phyloP scores from a whole-genome alignment of 495 filamentous ascomycete genomes.

The Penicillium daleae region DNA sequence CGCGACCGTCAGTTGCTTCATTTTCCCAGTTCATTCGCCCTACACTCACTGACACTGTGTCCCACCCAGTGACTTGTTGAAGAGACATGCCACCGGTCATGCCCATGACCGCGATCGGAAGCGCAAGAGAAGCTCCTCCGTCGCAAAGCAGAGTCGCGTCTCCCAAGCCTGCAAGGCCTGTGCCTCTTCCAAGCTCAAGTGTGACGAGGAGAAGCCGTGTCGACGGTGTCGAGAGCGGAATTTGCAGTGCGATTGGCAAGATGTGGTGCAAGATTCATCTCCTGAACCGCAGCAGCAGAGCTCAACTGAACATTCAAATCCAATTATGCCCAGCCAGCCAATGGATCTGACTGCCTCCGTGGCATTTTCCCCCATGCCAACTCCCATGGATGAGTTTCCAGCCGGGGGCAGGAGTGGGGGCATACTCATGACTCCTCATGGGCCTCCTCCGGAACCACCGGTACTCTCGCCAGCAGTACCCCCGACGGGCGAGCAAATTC shows the following conservation, averaged over 20 bases:
- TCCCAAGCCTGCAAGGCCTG: conserved; percentile 58
- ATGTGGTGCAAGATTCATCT: conserved; percentile 28
- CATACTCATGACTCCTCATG: conserved; percentile 25
- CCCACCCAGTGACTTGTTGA: conserved; percentile 50
- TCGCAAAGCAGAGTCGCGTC: conserved; percentile 53
- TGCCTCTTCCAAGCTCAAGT: conserved; percentile 57
- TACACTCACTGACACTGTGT: conserved; percentile 2
- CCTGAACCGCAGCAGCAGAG: conserved; percentile 27
- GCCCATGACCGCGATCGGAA: conserved; percentile 46
- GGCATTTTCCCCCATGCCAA: conserved; percentile 21
- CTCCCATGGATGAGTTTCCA: conserved; percentile 22
- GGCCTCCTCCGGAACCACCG: conserved; percentile 31
- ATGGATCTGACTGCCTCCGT: conserved; percentile 14
- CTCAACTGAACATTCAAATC: conserved; percentile 7
- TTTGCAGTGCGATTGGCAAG: conserved; percentile 49
- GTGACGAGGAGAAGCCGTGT: conserved; percentile 55
- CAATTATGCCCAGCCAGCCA: not conserved
- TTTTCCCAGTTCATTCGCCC: not conserved
- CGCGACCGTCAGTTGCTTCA: conserved; percentile 43
- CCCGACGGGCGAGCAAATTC: not conserved
- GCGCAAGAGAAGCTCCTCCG: conserved; percentile 47
- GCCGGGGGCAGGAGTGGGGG: not conserved
- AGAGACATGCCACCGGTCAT: conserved; percentile 58
- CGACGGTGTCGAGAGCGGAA: conserved; percentile 51
- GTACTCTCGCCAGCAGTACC: conserved; percentile 8